phyloP scores from a whole-genome alignment of 1,139 yeast species.

The Nadsonia starkeyi-henricii region DNA sequence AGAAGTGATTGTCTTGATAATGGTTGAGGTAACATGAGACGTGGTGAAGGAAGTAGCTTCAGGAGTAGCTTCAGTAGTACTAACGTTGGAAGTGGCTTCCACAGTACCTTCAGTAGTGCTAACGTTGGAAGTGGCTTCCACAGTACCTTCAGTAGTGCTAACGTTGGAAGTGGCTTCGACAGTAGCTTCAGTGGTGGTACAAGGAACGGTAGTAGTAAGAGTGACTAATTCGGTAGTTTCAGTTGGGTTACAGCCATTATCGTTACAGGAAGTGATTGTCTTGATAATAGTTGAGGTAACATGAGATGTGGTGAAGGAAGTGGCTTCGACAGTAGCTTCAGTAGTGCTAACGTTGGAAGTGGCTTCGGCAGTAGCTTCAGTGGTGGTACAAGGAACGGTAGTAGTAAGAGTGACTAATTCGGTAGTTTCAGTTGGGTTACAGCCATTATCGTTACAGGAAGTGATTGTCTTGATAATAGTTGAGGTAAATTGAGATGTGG shows the following conservation, averaged over 20 bases:
- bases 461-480: conserved; percentile 32
- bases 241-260: background rate
- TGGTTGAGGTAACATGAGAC: conserved; percentile 28
- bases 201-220: background rate
- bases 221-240: background rate
- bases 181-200: conserved; percentile 2
- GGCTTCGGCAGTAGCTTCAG: conserved; percentile 3
- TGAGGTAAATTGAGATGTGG: conserved; percentile 23
- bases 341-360: too few species aligned
- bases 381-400: background rate
- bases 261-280: conserved; percentile 30
- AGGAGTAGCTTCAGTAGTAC: conserved; percentile 26
- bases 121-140: conserved; percentile 20
- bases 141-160: background rate
- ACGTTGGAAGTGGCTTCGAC: conserved; percentile 6
- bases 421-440: background rate
- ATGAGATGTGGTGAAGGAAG: conserved; percentile 33
- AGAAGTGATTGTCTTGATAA: conserved; percentile 35
- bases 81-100: too few species aligned
- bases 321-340: conserved; percentile 15
- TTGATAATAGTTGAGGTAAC: conserved; percentile 29
- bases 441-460: conserved; percentile 20
- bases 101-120: conserved; percentile 27
- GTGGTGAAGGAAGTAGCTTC: too few species aligned
- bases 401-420: background rate